A percentile compares a stretch with the other conserved stretches of the same genome.
Evolutionary conservation across 306 rosid genomes (phyloP).

Genomic region (Cucumis cinereus): DNA sequence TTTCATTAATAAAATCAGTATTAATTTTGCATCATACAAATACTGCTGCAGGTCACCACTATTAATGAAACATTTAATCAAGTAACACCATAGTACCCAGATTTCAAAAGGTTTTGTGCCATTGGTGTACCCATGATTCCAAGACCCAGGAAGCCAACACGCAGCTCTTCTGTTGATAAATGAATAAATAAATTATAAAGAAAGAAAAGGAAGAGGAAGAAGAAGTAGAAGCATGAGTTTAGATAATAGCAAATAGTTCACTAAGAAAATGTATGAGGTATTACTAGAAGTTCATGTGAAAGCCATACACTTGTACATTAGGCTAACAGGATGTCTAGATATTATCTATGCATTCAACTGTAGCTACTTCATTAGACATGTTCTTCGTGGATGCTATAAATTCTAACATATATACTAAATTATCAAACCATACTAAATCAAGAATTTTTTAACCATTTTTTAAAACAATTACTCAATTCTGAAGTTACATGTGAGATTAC

Average conservation of each 20-base stretch:
- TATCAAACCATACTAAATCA: background rate
- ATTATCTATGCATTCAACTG: background rate
- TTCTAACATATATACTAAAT: background rate
- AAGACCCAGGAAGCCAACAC: slow-evolving; percentile 71
- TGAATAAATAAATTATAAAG: no score
- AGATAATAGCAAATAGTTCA: background rate
- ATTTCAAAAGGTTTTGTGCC: slow-evolving; percentile 70
- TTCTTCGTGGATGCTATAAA: background rate
- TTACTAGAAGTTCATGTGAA: background rate
- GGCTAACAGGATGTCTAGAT: background rate
- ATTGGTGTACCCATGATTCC: slow-evolving; percentile 98
- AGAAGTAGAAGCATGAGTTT: background rate
- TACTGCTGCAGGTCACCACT: background rate
- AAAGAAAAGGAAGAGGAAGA: no score
- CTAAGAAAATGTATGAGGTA: background rate
- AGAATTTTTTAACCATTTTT: background rate
- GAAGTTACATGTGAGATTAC: background rate
- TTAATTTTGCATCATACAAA: background rate
- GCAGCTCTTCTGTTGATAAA: slow-evolving; percentile 19
- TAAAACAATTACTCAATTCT: background rate
- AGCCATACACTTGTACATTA: background rate
- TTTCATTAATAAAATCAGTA: background rate
- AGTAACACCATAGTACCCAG: slow-evolving; percentile 38
- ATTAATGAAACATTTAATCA: background rate
- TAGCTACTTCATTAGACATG: background rate